Evolutionary conservation across 106 monocot genomes (phyloP), one percentile per base, ranked within the genome.

Genomic region (Triglochin maritima): DNA sequence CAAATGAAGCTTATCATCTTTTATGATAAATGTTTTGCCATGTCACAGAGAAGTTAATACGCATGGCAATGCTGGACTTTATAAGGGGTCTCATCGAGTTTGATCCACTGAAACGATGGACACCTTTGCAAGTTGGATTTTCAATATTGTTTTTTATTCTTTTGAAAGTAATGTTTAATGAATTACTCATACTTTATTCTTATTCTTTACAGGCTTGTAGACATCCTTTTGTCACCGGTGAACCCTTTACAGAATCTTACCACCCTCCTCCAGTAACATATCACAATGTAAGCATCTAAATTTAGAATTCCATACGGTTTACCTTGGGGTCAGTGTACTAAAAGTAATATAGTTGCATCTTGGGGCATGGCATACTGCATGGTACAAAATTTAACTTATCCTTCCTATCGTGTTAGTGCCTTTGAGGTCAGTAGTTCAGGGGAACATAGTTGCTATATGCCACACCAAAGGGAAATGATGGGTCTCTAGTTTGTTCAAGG

Each of bases 181-280:
- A n/a, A 43, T 0, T 9, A 4, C 59, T 5, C 47, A n/a, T n/a
- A 58, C 3, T 60, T 66, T n/a, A 16, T 14, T 45, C 5, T 41
- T 49, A 50, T 52, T 45, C 47, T 49, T 65, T n/a, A 58, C 79
- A 96, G 98, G 98, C 98, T 65, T 88, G 88, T 50, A 69, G 73
- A 57, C 98, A 98, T 83, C 98, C 98, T 68, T 98, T 98, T 81
- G 73, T 98, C 43, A 98, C 98, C 67, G 98, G 98, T 9, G 86
- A 98, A 80, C 78, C 85, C 3, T 88, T 98, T 49, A 81, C 65
- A 49, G 63, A 78, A 50, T 86, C 98, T 2, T 98, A 89, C 73
- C 65, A 63, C 42, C 98, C 98, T 75, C 59, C 57, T 48, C 78
- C 76, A 6, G 84, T 86, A 74, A 82, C 91, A n/a, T 84, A 80